These are phyloP conservation scores for Circinella umbellata DNA, from an alignment of 371 early-diverging fungal genomes.

Conservation along the genomic window DNA sequence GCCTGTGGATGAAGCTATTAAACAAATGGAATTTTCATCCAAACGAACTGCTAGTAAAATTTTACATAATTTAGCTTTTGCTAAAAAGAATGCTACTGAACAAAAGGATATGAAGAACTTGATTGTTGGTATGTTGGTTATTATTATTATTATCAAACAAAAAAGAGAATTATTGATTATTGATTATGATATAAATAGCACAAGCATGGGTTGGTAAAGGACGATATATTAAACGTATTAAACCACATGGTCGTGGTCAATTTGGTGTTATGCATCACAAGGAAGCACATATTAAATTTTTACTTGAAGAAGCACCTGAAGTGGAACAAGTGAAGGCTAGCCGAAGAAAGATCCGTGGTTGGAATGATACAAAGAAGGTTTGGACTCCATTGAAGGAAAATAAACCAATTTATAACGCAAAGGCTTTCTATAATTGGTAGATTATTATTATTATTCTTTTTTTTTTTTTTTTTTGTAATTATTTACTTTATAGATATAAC, in stretches of 20 bases:
- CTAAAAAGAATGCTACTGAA: slow-evolving; percentile 70
- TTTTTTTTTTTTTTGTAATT: too few species aligned
- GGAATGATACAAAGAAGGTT: slow-evolving; percentile 69
- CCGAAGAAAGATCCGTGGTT: slow-evolving; percentile 64
- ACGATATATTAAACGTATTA: slow-evolving; percentile 65
- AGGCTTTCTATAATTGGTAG: slow-evolving; percentile 83
- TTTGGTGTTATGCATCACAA: slow-evolving; percentile 83
- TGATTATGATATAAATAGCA: slow-evolving; percentile 22
- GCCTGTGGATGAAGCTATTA: slow-evolving; percentile 79
- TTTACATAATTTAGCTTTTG: slow-evolving; percentile 74
- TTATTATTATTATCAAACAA: not conserved
- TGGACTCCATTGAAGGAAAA: slow-evolving; percentile 74
- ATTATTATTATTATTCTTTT: too few species aligned
- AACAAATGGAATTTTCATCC: slow-evolving; percentile 86
- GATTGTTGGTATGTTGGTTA: slow-evolving; percentile 42
- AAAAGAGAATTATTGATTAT: slow-evolving; percentile 4
- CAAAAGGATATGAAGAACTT: slow-evolving; percentile 74
- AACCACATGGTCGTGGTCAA: slow-evolving; percentile 83
- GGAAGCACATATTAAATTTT: slow-evolving; percentile 83
- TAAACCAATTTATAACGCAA: slow-evolving; percentile 81
- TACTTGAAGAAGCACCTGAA: slow-evolving; percentile 63
- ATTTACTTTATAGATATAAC: not conserved
- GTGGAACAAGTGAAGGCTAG: slow-evolving; percentile 30
- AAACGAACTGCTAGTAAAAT: slow-evolving; percentile 80
- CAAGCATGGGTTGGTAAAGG: slow-evolving; percentile 95